Evolutionary conservation across 177 flowering plant genomes (phyloP).

Genomic region (Vitis hybrid): DNA sequence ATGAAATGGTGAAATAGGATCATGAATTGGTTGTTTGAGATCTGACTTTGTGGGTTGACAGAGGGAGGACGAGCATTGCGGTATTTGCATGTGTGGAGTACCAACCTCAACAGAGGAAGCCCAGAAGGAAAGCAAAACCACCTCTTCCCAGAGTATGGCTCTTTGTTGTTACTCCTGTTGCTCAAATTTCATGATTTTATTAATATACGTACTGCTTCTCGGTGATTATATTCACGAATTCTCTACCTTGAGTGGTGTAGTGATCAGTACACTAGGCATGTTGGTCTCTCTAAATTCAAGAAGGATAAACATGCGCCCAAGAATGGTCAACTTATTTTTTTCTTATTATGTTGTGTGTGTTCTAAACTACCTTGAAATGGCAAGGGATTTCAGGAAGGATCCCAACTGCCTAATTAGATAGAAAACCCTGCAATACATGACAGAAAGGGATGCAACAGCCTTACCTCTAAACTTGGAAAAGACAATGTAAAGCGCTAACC

Average conservation of each 20-base stretch:
- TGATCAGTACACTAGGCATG: background rate
- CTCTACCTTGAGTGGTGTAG: background rate
- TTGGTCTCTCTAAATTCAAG: no score
- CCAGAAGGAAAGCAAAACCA: slow-evolving; percentile 53
- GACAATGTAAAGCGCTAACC: no score
- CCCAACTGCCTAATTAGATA: no score
- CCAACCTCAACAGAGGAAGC: slow-evolving; percentile 43
- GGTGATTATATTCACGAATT: background rate
- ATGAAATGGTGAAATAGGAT: no score
- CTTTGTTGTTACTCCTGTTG: background rate
- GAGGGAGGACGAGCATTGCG: slow-evolving; percentile 86
- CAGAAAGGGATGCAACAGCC: no score
- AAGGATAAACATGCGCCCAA: no score
- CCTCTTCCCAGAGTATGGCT: slow-evolving; percentile 60
- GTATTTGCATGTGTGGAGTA: slow-evolving; percentile 38
- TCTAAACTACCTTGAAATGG: no score
- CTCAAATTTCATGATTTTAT: background rate
- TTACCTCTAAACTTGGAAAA: no score
- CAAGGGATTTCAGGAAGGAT: no score
- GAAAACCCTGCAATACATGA: no score
- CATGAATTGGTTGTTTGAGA: background rate
- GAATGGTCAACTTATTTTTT: no score
- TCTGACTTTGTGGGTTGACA: slow-evolving; percentile 24
- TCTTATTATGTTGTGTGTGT: no score
- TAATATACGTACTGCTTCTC: background rate